Evolutionary conservation across 768 basidiomycete genomes (phyloP).

Genomic region (Mycena metata): DNA sequence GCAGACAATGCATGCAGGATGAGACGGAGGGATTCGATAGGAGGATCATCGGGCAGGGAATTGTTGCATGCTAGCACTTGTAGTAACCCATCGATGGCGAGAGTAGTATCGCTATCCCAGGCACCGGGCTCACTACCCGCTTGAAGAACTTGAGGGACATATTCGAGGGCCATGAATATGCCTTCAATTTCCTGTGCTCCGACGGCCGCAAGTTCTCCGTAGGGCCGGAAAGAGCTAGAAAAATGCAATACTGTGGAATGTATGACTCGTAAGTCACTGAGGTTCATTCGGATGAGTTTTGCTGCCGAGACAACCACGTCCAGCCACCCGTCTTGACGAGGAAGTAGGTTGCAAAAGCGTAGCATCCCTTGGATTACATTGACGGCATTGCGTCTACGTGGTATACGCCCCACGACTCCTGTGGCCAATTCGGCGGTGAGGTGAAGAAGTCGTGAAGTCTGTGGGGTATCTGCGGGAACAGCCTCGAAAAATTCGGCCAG

Average conservation of each 20-base stretch:
- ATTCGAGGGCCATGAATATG: slow-evolving; percentile 9
- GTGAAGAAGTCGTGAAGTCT: neutral
- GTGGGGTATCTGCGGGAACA: no score
- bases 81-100: neutral
- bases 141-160: neutral
- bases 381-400: neutral
- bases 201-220: neutral
- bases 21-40: neutral
- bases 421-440: neutral
- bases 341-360: no score
- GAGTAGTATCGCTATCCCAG: neutral
- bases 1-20: neutral
- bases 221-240: neutral
- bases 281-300: no score
- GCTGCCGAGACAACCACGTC: no score
- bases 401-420: no score
- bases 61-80: neutral
- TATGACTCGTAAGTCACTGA: no score
- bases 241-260: no score
- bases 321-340: no score
- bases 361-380: neutral
- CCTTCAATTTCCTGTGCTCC: neutral
- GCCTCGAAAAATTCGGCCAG: slow-evolving; percentile 1
- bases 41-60: neutral
- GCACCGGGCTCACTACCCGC: neutral